phyloP scores from a whole-genome alignment of 2,329 filamentous ascomycete genomes.

The Hypoxylon sp. region DNA sequence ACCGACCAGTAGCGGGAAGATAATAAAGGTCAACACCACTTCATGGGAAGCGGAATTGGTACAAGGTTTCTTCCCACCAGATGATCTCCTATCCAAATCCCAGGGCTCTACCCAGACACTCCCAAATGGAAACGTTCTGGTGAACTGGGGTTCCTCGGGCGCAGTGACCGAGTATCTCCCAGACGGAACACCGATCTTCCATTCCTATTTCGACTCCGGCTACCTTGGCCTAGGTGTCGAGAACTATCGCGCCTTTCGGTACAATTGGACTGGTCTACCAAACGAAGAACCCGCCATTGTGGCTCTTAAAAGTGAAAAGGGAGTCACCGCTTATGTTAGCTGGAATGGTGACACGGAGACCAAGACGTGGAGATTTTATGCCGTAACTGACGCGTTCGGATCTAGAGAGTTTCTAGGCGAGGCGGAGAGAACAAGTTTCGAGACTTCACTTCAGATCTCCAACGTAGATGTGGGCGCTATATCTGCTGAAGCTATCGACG shows the following conservation, averaged over 20 bases:
- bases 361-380: slow-evolving; percentile 65
- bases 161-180: slow-evolving; percentile 63
- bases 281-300: slow-evolving; percentile 56
- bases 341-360: slow-evolving; percentile 68
- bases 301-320: slow-evolving; percentile 45
- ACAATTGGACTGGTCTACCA: slow-evolving; percentile 62
- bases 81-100: slow-evolving; percentile 64
- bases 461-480: slow-evolving; percentile 36
- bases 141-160: slow-evolving; percentile 66
- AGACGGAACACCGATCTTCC: slow-evolving; percentile 54
- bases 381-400: slow-evolving; percentile 54
- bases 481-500: slow-evolving; percentile 49
- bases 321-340: slow-evolving; percentile 62
- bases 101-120: slow-evolving; percentile 57
- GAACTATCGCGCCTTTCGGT: slow-evolving; percentile 49
- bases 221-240: slow-evolving; percentile 44
- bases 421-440: slow-evolving; percentile 60
- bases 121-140: slow-evolving; percentile 60
- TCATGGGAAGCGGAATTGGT: slow-evolving; percentile 63
- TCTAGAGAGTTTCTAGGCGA: slow-evolving; percentile 58
- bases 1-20: slow-evolving; percentile 62
- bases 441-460: slow-evolving; percentile 55
- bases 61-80: slow-evolving; percentile 64
- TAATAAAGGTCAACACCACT: slow-evolving; percentile 63
- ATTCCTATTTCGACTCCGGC: slow-evolving; percentile 57